Evolutionary conservation across 2,329 filamentous ascomycete species (phyloP), one percentile per base, ranked within the genome.

Genomic region (Pyrenophora seminiperda): DNA sequence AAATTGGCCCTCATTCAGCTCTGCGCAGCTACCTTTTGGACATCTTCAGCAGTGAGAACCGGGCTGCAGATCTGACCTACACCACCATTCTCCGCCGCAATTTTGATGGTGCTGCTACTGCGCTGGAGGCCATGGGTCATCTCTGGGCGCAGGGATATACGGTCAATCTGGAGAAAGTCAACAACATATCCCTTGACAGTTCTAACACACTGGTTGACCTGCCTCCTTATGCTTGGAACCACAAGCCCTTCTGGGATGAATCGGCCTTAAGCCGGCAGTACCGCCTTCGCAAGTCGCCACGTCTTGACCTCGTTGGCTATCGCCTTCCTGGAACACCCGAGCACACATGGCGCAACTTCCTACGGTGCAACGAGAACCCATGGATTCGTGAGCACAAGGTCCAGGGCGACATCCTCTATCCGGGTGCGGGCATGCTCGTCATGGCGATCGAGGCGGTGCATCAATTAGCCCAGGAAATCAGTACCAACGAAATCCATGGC

Each of bases 371-470:
- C 7, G 50, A 52, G 5, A 32, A 58, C 3, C 43, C 48, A 2
- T 63, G 60, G 60, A 29, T 61, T 3, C 15, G 31, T 6, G 60
- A 57, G 34, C 60, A 63, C 33, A 37, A 37, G 1, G 24, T 63
- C 9, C 22, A 56, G 7, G 50, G 51, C 7, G 62, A 73, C 5
- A 59, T 75, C 1, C 58, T 81, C 1, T 78, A 77, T 33, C 79
- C 79, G 0, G 73, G 59, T 1, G 74, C 77, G 0, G 77, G 70
- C 0, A 79, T 76, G 45, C 47, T 79, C 1, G 66, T 68, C 11
- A 77, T 79, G 67, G 72, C 70, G 1, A 55, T 63, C 10, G 61
- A 63, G 17, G 58, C 54, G 4, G 39, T 47, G 11, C 38, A 39
- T 9, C 47, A 41, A 11, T 5, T 48, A 6, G 37, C 42, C 2